Base-by-base conservation (phyloP, 768 basidiomycete genomes). In the Boletus coccyginus region DNA sequence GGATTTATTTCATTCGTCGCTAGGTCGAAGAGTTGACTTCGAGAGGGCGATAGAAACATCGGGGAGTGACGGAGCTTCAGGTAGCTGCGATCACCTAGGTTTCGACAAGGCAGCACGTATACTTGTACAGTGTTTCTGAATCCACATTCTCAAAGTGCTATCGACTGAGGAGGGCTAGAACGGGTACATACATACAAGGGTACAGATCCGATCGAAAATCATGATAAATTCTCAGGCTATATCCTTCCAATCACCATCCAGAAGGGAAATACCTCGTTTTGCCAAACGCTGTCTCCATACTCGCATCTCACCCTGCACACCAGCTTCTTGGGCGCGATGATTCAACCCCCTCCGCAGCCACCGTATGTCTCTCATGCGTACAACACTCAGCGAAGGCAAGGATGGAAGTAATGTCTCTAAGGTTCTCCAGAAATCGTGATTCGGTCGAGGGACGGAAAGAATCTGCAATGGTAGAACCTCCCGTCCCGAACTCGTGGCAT, bases 271-370 rank as follows among this genome's bases (percentile, higher is more conserved):
- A 1, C 81, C 76, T 62, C 80, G 75, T 53, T 83, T 75, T 12
- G 73, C 74, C 33, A 93, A 74, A 50, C 86, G 79, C 46, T 81
- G 77, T 57, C 78, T 78, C 91, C 91, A 93, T 54, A 84, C 81
- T 59, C 77, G 74, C 83, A 93, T 86, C 67, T 90, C 87, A 42
- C 90, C 91, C 70, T 92, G 90, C 14, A 90, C 80, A 9, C 91
- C 91, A 8, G 90, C 81, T 59, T 80, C 83, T 60, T 82, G 84
- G 27, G 91, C 91, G 56, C 79, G 76, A 1, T 71, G 72, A 9
- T 79, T 83, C 69, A 92, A 79, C 0, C 88, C 90, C 50, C 78
- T 79, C 52, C 85, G 74, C 36, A 92, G 70, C 89, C 90, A 92
- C 33, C 82, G 82, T 17, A 90, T 78, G 60, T 91, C 88, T 56